These are phyloP conservation scores for Solanum chaucha DNA, from an alignment of 257 asterid genomes.

Conservation along the genomic window DNA sequence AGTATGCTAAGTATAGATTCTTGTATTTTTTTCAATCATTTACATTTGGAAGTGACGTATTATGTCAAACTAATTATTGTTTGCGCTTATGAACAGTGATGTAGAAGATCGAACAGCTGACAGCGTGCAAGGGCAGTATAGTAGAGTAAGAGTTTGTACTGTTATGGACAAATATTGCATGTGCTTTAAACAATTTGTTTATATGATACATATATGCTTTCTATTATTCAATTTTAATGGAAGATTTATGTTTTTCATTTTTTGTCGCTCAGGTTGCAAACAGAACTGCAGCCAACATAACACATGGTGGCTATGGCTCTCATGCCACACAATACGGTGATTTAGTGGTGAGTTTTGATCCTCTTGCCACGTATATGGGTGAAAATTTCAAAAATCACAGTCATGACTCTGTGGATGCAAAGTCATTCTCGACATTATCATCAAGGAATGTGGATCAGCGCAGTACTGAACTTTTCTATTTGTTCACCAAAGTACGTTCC, in stretches of 20 bases:
- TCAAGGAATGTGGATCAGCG: slow-evolving; percentile 60
- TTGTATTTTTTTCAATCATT: neutral
- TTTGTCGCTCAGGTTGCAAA: slow-evolving; percentile 21
- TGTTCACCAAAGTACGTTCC: slow-evolving; percentile 65
- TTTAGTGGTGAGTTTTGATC: neutral
- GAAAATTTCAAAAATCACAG: neutral
- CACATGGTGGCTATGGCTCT: neutral
- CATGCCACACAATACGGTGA: neutral
- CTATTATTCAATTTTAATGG: neutral
- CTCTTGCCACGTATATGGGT: neutral
- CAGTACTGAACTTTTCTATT: slow-evolving; percentile 75
- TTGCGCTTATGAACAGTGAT: neutral
- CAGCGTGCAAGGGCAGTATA: neutral
- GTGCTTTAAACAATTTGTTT: neutral
- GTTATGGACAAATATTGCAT: neutral
- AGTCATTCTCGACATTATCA: slow-evolving; percentile 34
- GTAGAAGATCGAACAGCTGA: neutral
- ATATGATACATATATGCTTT: neutral
- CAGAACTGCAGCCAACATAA: neutral
- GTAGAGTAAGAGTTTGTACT: neutral
- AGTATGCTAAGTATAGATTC: neutral
- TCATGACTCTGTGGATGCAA: slow-evolving; percentile 22
- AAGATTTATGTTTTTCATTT: neutral
- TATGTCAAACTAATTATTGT: neutral
- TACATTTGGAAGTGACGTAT: too few relatives aligned